A percentile compares a stretch with the other conserved stretches of the same genome.
Evolutionary conservation across 2,329 filamentous ascomycete genomes (phyloP).

Genomic region (Keithomyces neogunnii): DNA sequence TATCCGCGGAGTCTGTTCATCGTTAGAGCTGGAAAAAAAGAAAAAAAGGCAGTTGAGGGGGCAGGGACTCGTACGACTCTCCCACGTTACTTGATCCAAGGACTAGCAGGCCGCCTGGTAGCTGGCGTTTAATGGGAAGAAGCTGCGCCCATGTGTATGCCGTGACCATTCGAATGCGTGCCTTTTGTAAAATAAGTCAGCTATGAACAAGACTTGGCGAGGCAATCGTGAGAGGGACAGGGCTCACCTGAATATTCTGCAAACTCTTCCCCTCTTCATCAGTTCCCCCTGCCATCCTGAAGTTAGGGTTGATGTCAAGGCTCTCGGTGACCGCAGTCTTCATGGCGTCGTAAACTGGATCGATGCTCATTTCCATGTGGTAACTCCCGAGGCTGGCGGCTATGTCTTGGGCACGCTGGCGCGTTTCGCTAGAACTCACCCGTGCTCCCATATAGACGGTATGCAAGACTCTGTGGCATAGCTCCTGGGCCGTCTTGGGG

Average conservation of each 20-base stretch:
- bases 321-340: slow-evolving; percentile 49
- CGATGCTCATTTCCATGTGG: slow-evolving; percentile 66
- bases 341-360: slow-evolving; percentile 53
- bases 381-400: slow-evolving; percentile 56
- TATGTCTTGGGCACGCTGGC: slow-evolving; percentile 55
- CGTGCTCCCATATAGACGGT: slow-evolving; percentile 51
- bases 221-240: background rate
- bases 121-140: slow-evolving; percentile 12
- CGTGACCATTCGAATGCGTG: background rate
- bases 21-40: background rate
- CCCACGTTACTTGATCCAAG: slow-evolving; percentile 16
- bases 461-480: slow-evolving; percentile 32
- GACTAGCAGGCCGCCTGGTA: slow-evolving; percentile 13
- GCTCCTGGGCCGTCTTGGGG: slow-evolving; percentile 47
- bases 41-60: background rate
- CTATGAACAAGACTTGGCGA: slow-evolving; percentile 49
- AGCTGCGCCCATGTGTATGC: slow-evolving; percentile 9
- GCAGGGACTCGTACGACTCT: slow-evolving; percentile 7
- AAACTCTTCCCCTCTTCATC: slow-evolving; percentile 42
- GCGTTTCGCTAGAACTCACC: slow-evolving; percentile 56
- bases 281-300: slow-evolving; percentile 52
- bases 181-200: slow-evolving; percentile 45
- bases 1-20: slow-evolving; percentile 3
- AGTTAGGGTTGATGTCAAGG: slow-evolving; percentile 40
- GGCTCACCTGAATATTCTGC: slow-evolving; percentile 54